Conservation (phyloP, 2,329 filamentous ascomycete genomes). For the Akanthomyces uredinophilus region DNA sequence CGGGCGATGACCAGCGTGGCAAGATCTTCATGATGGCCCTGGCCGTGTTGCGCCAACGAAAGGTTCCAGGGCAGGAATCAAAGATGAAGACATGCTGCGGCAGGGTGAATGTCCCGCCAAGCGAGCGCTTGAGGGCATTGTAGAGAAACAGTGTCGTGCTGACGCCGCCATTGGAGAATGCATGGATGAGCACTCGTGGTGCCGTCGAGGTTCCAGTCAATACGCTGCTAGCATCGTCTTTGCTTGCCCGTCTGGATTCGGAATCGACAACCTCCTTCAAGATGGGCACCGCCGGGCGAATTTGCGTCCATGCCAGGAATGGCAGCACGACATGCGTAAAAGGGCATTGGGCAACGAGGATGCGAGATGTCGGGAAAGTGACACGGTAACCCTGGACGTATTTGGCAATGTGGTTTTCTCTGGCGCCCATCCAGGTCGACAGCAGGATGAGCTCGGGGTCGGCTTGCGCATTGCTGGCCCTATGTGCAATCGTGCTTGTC, state of each 20-base stretch:
- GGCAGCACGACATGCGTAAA: slow-evolving; percentile 32
- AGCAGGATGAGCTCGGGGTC: slow-evolving; percentile 44
- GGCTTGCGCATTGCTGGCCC: not conserved
- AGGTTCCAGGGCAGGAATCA: slow-evolving; percentile 35
- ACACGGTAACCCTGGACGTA: slow-evolving; percentile 42
- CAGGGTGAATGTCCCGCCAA: slow-evolving; percentile 29
- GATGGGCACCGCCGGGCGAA: slow-evolving; percentile 36
- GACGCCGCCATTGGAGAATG: slow-evolving; percentile 50
- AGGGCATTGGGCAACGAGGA: slow-evolving; percentile 43
- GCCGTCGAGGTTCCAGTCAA: not conserved
- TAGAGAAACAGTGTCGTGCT: slow-evolving; percentile 37
- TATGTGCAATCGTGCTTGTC: not conserved
- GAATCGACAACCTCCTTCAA: slow-evolving; percentile 29
- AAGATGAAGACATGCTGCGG: slow-evolving; percentile 11
- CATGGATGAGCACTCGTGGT: slow-evolving; percentile 38
- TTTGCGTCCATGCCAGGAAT: slow-evolving; percentile 27
- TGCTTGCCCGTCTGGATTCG: slow-evolving; percentile 2
- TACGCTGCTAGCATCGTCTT: slow-evolving; percentile 15
- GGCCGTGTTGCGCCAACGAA: slow-evolving; percentile 34
- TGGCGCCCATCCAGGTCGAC: slow-evolving; percentile 47
- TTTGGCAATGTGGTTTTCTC: slow-evolving; percentile 46
- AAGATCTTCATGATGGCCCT: slow-evolving; percentile 34
- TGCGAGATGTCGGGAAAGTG: slow-evolving; percentile 39
- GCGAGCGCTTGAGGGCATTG: slow-evolving; percentile 26
- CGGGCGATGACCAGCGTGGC: slow-evolving; percentile 28